Evolutionary conservation across 345 rosid genomes (phyloP), one percentile per base, ranked within the genome.

Genomic region (Gossypium arboreum): DNA sequence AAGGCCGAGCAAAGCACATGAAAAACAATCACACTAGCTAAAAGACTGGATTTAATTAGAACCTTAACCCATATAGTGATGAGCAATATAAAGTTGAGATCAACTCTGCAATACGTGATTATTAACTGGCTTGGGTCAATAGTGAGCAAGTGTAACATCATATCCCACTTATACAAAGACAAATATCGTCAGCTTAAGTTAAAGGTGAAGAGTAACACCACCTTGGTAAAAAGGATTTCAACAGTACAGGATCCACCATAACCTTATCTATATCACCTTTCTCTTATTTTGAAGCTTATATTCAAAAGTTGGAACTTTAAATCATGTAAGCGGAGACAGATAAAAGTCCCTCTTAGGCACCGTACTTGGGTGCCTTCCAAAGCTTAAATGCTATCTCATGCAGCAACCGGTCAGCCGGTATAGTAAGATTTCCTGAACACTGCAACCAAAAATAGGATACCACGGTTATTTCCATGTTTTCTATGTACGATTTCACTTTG

Each of bases 331-430:
- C 25, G 44, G 47, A 61, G 43, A 57, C 22, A 20, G 45, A 43
- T 7, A 12, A 12, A 55, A 29, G 17, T 55, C 24, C 29, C 52
- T 41, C 9, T 84, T 77, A 95, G 7, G 99, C 98, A 74, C 99
- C 99, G 77, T 95, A 95, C 78, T 93, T 95, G n/a, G 99, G 97
- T 48, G 98, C 98, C 81, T 93, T 93, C 99, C 98, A 95, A 22
- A 90, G 93, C 84, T 95, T 95, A 80, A 95, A 95, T 27, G 99
- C 99, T 47, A 95, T 85, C 79, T 95, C 99, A n/a, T 95, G 94
- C 79, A 95, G 79, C 78, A 93, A 85, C 81, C 99, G 84, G 75
- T 95, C 98, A 29, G 88, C 99, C 10, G 98, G 98, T 84, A 95
- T 89, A 68, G 80, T 91, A 13, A 93, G 92, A 79, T 84, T 91